These are phyloP conservation scores for Ambispora gerdemannii DNA, from an alignment of 192 early-diverging fungal genomes.

Conservation along the genomic window DNA sequence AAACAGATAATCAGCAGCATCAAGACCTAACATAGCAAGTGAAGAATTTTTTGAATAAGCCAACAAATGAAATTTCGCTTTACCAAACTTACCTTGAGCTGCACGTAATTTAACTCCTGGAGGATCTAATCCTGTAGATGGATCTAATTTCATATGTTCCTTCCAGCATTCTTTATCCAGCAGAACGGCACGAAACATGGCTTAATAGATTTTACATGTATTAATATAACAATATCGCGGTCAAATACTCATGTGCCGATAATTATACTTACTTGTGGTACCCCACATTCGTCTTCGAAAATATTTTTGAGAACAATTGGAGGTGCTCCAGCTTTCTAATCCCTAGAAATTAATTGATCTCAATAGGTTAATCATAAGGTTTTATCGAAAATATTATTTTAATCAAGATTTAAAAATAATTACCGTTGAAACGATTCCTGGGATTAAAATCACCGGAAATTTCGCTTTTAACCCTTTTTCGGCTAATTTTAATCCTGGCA, in stretches of 20 bases:
- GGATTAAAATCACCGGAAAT: slow-evolving; percentile 69
- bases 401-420: not conserved
- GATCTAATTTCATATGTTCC: slow-evolving; percentile 77
- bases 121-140: slow-evolving; percentile 81
- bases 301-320: slow-evolving; percentile 73
- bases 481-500: slow-evolving; percentile 42
- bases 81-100: slow-evolving; percentile 51
- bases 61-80: not conserved
- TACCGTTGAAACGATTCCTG: slow-evolving; percentile 82
- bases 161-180: slow-evolving; percentile 88
- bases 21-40: slow-evolving; percentile 52
- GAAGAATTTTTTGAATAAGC: not conserved
- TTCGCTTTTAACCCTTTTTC: slow-evolving; percentile 36
- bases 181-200: slow-evolving; percentile 81
- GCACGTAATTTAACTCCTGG: slow-evolving; percentile 77
- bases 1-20: slow-evolving; percentile 88
- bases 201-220: slow-evolving; percentile 33
- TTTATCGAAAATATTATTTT: not conserved
- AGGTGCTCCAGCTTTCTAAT: slow-evolving; percentile 84
- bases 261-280: slow-evolving; percentile 53
- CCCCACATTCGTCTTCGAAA: slow-evolving; percentile 89
- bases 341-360: slow-evolving; percentile 37
- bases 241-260: not conserved
- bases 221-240: not conserved
- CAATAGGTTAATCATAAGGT: not conserved